Evolutionary conservation across 2,329 filamentous ascomycete genomes (phyloP), one percentile per base, ranked within the genome.

Genomic region (Fusarium pseudograminearum): DNA sequence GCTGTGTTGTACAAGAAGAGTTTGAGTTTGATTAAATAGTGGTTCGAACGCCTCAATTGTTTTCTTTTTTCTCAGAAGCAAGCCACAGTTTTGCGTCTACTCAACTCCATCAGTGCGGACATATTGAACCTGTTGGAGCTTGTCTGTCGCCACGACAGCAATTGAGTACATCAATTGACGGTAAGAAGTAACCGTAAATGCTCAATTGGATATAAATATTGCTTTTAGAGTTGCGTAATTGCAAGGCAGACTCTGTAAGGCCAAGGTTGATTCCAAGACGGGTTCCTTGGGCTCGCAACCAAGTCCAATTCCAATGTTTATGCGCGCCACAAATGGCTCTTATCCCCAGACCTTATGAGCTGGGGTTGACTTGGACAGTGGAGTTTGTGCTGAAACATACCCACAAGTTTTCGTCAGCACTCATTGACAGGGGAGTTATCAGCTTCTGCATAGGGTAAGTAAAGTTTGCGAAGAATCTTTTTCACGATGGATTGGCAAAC

Each of bases 21-120:
- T 31, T 36, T 42, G 40, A 26, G 33, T 45, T 30, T 24, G 3
- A 40, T 62, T 63, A 63, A 63, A 63, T 62, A 62, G 34, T 24
- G 28, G 47, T 31, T 48, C 10, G 9, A 14, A 20, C 14, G 41
- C n/a, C 44, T n/a, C 7, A 16, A 34, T 5, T 22, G 20, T 26
- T 48, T 48, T 24, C 8, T 14, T 30, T 24, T 33, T 12, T 2
- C 31, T 41, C 26, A 14, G 8, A 20, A 4, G n/a, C 8, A 44
- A 15, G 38, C 38, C 51, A 45, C 51, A 40, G 14, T 16, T 3
- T 20, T 28, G 24, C 5, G 3, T 22, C 2, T 15, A 41, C 10
- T 28, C 20, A 12, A 6, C 22, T 11, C 2, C 6, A 24, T 20
- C 11, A n/a, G 14, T 14, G 5, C 7, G 8, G 20, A 7, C 16